A percentile compares a stretch with the other conserved stretches of the same genome.
phyloP scores from a whole-genome alignment of 2,329 filamentous ascomycete species.

The Trichophyton verrucosum region DNA sequence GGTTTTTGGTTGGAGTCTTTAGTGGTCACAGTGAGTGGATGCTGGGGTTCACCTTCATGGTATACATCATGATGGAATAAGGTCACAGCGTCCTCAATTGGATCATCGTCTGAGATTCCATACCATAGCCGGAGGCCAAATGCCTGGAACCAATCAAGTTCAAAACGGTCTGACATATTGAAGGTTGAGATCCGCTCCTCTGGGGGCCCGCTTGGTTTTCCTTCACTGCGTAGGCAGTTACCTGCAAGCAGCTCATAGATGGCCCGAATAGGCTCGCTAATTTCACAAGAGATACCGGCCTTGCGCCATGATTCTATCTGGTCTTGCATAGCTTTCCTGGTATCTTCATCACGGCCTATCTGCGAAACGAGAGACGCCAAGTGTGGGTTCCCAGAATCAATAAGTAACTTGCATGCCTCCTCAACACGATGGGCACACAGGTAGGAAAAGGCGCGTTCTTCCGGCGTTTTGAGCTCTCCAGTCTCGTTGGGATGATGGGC shows the following conservation, averaged over 20 bases:
- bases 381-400: slow-evolving; percentile 65
- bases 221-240: slow-evolving; percentile 72
- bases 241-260: slow-evolving; percentile 83
- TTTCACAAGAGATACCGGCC: slow-evolving; percentile 73
- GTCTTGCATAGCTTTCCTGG: slow-evolving; percentile 60
- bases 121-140: slow-evolving; percentile 92
- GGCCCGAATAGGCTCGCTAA: slow-evolving; percentile 68
- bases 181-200: slow-evolving; percentile 76
- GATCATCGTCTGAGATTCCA: slow-evolving; percentile 54
- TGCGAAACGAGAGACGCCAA: slow-evolving; percentile 76
- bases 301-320: slow-evolving; percentile 79
- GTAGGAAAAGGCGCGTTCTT: slow-evolving; percentile 73
- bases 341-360: slow-evolving; percentile 58
- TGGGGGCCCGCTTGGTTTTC: slow-evolving; percentile 54
- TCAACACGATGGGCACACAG: slow-evolving; percentile 66
- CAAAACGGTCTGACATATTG: slow-evolving; percentile 69
- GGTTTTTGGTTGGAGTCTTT: slow-evolving; percentile 50
- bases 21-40: slow-evolving; percentile 59
- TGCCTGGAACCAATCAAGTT: slow-evolving; percentile 82
- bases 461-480: slow-evolving; percentile 50
- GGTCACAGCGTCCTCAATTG: slow-evolving; percentile 58
- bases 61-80: slow-evolving; percentile 62
- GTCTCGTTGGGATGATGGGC: slow-evolving; percentile 57
- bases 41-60: slow-evolving; percentile 54
- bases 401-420: slow-evolving; percentile 69